These are phyloP conservation scores for Diutina ranongensis DNA, from an alignment of 1,139 yeast species.

Conservation along the genomic window DNA sequence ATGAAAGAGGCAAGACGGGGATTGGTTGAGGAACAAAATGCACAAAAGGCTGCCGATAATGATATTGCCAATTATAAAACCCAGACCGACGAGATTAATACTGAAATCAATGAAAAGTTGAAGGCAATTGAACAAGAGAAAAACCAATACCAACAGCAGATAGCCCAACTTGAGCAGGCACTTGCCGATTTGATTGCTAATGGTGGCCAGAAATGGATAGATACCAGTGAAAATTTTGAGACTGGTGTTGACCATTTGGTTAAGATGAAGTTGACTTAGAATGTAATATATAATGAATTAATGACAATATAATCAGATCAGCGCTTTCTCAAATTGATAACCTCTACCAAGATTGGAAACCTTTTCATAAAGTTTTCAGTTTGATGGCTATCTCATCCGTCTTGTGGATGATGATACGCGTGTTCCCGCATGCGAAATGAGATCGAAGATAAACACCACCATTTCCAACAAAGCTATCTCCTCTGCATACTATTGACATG, in stretches of 20 bases:
- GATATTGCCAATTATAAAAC: background rate
- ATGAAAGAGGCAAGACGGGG: background rate
- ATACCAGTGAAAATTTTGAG: background rate
- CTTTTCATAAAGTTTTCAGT: too few species aligned
- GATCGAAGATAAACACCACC: background rate
- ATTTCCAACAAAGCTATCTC: too few species aligned
- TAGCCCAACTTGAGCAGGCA: background rate
- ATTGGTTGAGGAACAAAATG: background rate
- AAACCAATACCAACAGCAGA: background rate
- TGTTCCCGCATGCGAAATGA: too few species aligned
- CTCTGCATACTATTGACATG: too few species aligned
- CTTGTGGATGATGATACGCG: too few species aligned
- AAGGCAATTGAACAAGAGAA: background rate
- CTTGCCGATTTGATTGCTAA: background rate
- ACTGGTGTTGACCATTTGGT: background rate
- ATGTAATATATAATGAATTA: background rate
- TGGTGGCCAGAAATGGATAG: background rate
- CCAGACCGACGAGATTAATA: background rate
- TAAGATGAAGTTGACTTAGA: background rate
- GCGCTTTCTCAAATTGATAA: too few species aligned
- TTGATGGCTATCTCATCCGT: too few species aligned
- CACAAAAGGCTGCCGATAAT: background rate
- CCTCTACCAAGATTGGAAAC: too few species aligned
- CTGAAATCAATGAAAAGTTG: background rate
- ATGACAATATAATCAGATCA: too few species aligned